These are phyloP conservation scores for Thermomucor indicae-seudaticae DNA, from an alignment of 371 early-diverging fungal species.

Conservation along the genomic window DNA sequence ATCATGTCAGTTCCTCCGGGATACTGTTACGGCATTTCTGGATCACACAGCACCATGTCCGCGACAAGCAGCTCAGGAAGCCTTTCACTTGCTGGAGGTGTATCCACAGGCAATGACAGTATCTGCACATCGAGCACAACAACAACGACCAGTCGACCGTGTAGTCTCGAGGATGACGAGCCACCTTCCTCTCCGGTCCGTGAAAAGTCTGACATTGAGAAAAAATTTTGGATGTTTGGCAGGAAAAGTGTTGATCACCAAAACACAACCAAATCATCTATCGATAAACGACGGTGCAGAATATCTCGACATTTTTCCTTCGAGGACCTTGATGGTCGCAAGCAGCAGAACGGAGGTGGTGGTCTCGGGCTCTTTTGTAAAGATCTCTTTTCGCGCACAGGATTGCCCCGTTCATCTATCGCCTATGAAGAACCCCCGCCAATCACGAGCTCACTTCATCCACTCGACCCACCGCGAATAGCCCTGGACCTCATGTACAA, in stretches of 20 bases:
- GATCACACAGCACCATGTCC: conserved; percentile 1
- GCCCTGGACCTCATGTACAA: no score
- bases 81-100: conserved; percentile 12
- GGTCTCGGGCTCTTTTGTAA: conserved; percentile 37
- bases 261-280: not conserved
- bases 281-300: conserved; percentile 9
- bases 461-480: no score
- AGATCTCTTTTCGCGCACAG: conserved; percentile 24
- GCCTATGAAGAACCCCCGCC: no score
- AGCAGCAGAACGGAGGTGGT: conserved; percentile 13
- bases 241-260: conserved; percentile 28
- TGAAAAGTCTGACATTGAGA: conserved; percentile 20
- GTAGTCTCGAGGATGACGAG: conserved; percentile 5
- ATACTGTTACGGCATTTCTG: not conserved
- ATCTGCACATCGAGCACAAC: conserved; percentile 18
- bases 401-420: no score
- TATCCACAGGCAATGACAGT: no score
- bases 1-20: conserved; percentile 13
- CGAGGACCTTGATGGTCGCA: conserved; percentile 21
- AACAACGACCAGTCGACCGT: conserved; percentile 43
- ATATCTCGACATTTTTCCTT: conserved; percentile 37
- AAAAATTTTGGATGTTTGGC: conserved; percentile 21
- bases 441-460: no score
- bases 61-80: conserved; percentile 40
- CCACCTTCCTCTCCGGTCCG: not conserved